Conservation (phyloP, 305 asterid species). For the Fraxinus floribunda region DNA sequence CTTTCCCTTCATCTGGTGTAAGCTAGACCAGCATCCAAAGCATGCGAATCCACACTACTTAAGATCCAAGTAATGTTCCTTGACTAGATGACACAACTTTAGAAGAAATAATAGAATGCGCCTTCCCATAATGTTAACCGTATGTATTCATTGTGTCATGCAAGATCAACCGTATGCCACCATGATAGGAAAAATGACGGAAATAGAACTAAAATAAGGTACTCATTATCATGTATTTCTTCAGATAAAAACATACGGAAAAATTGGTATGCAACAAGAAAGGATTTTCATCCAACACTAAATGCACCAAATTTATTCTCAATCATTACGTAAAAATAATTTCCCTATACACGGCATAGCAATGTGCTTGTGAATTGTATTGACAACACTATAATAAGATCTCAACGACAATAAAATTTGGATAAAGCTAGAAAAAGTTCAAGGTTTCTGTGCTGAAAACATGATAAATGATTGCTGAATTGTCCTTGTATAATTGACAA, state of each 20-base stretch:
- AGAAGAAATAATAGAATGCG: too few relatives aligned
- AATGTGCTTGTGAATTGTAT: neutral
- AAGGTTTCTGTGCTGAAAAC: constrained; percentile 82
- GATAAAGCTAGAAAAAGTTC: constrained; percentile 20
- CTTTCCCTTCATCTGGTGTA: too few relatives aligned
- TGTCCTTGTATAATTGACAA: constrained; percentile 59
- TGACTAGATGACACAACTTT: too few relatives aligned
- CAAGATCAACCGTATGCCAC: neutral
- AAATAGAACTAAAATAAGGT: neutral
- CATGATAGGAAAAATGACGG: too few relatives aligned
- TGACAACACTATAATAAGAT: neutral
- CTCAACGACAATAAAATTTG: neutral
- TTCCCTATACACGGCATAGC: neutral
- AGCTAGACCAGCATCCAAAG: too few relatives aligned
- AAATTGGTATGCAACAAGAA: neutral
- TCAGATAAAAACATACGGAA: neutral
- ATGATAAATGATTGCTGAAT: constrained; percentile 72
- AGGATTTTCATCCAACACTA: neutral
- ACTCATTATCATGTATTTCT: too few relatives aligned
- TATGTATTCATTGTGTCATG: too few relatives aligned
- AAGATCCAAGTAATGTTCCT: too few relatives aligned
- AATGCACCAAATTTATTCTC: neutral
- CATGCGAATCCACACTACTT: too few relatives aligned
- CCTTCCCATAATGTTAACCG: too few relatives aligned
- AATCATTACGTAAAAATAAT: neutral